phyloP scores from a whole-genome alignment of 768 basidiomycete species.

The Xanthoconium purpureum region DNA sequence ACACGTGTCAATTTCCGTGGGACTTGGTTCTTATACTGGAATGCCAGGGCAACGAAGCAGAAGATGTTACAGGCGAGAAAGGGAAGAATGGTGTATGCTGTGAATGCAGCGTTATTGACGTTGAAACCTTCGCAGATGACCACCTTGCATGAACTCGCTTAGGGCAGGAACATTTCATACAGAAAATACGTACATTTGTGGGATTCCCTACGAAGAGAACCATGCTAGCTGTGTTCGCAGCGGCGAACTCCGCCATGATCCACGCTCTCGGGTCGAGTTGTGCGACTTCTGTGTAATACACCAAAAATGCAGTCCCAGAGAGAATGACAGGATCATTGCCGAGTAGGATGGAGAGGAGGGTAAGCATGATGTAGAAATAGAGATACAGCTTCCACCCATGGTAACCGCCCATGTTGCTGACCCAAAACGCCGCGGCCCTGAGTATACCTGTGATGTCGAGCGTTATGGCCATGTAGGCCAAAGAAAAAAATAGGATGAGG shows the following conservation, averaged over 20 bases:
- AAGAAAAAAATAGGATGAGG: conserved; percentile 85
- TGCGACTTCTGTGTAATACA: conserved; percentile 74
- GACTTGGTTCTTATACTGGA: conserved; percentile 60
- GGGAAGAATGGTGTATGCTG: conserved; percentile 80
- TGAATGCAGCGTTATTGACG: conserved; percentile 75
- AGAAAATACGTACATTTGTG: conserved; percentile 57
- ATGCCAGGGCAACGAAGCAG: conserved; percentile 53
- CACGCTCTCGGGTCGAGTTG: conserved; percentile 54
- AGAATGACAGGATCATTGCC: conserved; percentile 95
- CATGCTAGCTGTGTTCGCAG: conserved; percentile 77
- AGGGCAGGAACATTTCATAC: not conserved
- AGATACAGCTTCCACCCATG: conserved; percentile 72
- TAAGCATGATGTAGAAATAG: conserved; percentile 83
- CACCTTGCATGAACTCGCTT: conserved; percentile 31
- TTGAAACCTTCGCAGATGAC: conserved; percentile 86
- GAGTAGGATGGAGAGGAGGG: conserved; percentile 70
- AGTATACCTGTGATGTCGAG: conserved; percentile 88
- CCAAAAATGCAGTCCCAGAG: conserved; percentile 86
- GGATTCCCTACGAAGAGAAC: conserved; percentile 84
- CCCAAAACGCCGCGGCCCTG: conserved; percentile 84
- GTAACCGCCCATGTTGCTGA: conserved; percentile 73
- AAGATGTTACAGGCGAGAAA: conserved; percentile 66
- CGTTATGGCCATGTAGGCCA: conserved; percentile 91
- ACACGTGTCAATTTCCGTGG: conserved; percentile 43
- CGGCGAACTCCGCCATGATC: conserved; percentile 75